Percentiles rank a stretch among this genome's conserved stretches.
These are phyloP conservation scores for Cicer bijugum DNA, from an alignment of 306 rosid species.

Conservation along the genomic window DNA sequence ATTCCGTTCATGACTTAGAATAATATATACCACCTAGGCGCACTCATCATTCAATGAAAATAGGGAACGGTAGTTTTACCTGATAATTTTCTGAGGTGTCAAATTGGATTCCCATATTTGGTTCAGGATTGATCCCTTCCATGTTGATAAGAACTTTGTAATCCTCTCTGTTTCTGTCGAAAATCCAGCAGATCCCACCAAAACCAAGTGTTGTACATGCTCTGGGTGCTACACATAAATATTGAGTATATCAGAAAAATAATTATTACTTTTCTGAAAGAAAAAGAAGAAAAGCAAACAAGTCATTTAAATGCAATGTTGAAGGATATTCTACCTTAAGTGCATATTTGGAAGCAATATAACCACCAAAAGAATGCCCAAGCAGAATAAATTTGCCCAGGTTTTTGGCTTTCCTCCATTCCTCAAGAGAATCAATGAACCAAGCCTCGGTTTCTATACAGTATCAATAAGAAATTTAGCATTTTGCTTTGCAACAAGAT, in stretches of 20 bases:
- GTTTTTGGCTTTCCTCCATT: constrained; percentile 97
- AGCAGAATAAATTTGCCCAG: constrained; percentile 81
- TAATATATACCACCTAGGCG: not conserved
- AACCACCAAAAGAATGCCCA: constrained; percentile 98
- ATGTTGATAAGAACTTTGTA: constrained; percentile 70
- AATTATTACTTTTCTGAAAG: not conserved
- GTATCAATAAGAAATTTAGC: constrained; percentile 41
- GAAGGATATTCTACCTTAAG: constrained; percentile 68
- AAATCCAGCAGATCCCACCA: constrained; percentile 91
- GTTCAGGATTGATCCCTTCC: constrained; percentile 85
- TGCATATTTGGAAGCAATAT: constrained; percentile 91
- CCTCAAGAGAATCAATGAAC: constrained; percentile 96
- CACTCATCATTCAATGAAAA: constrained; percentile 11
- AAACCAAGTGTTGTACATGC: constrained; percentile 82
- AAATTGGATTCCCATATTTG: constrained; percentile 97
- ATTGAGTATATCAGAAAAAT: constrained; percentile 43
- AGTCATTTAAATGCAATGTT: constrained; percentile 22
- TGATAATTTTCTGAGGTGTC: constrained; percentile 78
- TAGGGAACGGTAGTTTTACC: constrained; percentile 48
- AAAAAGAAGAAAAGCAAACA: constrained; percentile 33
- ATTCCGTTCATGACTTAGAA: not conserved
- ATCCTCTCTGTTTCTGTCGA: constrained; percentile 69
- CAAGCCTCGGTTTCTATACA: constrained; percentile 90
- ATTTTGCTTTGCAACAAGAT: constrained; percentile 43
- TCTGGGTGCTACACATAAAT: constrained; percentile 80